phyloP scores from a whole-genome alignment of 148 eudicot species.

The Talinum fruticosum region DNA sequence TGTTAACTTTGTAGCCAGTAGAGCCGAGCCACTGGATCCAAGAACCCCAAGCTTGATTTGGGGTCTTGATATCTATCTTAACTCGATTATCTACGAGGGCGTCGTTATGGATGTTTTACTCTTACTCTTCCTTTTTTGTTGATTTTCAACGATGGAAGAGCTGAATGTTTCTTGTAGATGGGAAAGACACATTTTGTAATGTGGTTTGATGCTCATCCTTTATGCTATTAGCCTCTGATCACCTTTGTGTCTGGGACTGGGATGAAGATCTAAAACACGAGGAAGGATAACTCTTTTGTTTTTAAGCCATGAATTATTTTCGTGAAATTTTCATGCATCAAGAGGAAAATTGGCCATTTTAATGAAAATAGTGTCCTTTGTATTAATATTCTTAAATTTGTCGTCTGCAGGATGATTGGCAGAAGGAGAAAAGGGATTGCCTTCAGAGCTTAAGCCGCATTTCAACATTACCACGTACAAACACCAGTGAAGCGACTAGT shows the following conservation, averaged over 20 bases:
- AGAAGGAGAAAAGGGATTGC: slow-evolving; percentile 79
- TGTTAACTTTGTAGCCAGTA: neutral
- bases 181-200: neutral
- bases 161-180: neutral
- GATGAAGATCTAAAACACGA: neutral
- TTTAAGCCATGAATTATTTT: neutral
- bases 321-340: neutral
- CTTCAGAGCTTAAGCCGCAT: slow-evolving; percentile 87
- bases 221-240: neutral
- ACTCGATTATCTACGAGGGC: neutral
- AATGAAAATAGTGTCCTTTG: neutral
- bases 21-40: neutral
- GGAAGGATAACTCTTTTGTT: neutral
- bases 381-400: slow-evolving; percentile 5
- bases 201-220: neutral
- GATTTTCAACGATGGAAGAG: too few species aligned
- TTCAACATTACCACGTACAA: slow-evolving; percentile 75
- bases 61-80: neutral
- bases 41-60: neutral
- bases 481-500: slow-evolving; percentile 44
- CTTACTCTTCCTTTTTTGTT: too few species aligned
- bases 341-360: neutral
- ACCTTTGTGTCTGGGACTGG: neutral
- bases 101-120: neutral
- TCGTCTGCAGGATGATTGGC: slow-evolving; percentile 84